Base-by-base conservation (phyloP, 164 flowering plant species). In the Pachysandra terminalis region DNA sequence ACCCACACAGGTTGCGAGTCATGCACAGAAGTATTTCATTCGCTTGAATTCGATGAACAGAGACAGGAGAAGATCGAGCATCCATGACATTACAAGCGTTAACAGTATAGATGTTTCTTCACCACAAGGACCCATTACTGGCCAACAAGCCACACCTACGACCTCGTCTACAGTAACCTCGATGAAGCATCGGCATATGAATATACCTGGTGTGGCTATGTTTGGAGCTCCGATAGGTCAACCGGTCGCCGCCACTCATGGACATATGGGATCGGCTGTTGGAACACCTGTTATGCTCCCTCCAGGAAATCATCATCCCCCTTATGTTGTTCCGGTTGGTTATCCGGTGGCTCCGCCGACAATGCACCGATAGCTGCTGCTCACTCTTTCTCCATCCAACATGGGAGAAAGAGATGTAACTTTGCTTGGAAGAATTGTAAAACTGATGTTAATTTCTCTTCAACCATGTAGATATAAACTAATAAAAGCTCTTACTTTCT, bases 21-120 rank as follows among this genome's bases (percentile, higher is more conserved):
- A 90, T 67, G 96, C 96, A 6, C 96, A 89, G 52, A 89, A 89
- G 68, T 89, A 89, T 74, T 89, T 89, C 77, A 89, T 89, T 5
- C 75, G 95, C 15, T 48, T 89, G 57, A 86, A 85, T 72, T 89
- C 95, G 14, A 85, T 88, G 84, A 90, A 88, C 72, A 81, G 89
- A 75, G 93, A 88, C 22, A 75, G 91, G 68, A 83, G 93, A 66
- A 79, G 96, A 64, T 84, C 96, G 1, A 90, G 96, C 78, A 88
- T 90, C 59, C 96, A 90, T 69, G 96, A 90, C 76, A 88, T 90
- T 22, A 90, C 96, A 1, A 88, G 82, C 55, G 73, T 87, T n/a
- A 80, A 78, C 70, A 74, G 68, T 66, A 82, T 81, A 9, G 88
- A 77, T 17, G 78, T 73, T 12, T 56, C 86, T 1, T 28, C 82